Conservation (phyloP, 1,139 yeast species). For the Kodamaea arcana region DNA sequence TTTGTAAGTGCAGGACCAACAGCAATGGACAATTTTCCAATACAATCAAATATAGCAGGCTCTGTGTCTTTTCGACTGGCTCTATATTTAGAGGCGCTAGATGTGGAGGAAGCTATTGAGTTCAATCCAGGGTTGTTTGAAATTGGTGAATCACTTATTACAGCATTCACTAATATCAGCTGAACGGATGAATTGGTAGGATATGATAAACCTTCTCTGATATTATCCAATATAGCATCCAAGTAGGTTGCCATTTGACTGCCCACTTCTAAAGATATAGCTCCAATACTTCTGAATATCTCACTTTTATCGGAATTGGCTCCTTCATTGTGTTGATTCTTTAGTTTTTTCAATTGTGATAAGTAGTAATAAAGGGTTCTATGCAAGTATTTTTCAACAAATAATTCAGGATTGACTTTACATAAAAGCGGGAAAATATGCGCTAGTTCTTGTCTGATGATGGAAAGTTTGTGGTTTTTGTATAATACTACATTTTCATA, state of each 20-base stretch:
- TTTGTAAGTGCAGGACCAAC: conserved; percentile 95
- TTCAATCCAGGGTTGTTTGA: conserved; percentile 9
- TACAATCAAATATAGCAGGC: conserved; percentile 84
- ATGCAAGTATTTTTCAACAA: conserved; percentile 79
- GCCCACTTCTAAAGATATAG: conserved; percentile 78
- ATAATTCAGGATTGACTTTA: conserved; percentile 68
- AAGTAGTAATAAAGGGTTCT: conserved; percentile 74
- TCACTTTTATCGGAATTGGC: conserved; percentile 63
- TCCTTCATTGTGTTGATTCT: conserved; percentile 37
- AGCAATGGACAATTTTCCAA: conserved; percentile 81
- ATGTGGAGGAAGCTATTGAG: conserved; percentile 22
- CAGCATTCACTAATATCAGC: conserved; percentile 42
- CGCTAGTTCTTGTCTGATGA: conserved; percentile 80
- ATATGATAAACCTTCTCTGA: conserved; percentile 71
- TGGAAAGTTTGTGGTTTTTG: conserved; percentile 71
- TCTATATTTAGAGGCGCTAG: conserved; percentile 50
- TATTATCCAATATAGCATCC: conserved; percentile 79
- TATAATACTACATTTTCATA: conserved; percentile 72
- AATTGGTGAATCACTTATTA: conserved; percentile 21
- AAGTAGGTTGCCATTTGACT: conserved; percentile 85
- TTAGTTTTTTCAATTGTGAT: conserved; percentile 70
- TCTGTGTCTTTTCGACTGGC: conserved; percentile 71
- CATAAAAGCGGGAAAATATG: conserved; percentile 81
- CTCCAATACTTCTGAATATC: conserved; percentile 80
- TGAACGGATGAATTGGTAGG: conserved; percentile 38